Percentiles rank a stretch among this genome's conserved stretches.
Evolutionary conservation across 2,329 filamentous ascomycete species (phyloP).

Genomic region (Cladophialophora bantiana): DNA sequence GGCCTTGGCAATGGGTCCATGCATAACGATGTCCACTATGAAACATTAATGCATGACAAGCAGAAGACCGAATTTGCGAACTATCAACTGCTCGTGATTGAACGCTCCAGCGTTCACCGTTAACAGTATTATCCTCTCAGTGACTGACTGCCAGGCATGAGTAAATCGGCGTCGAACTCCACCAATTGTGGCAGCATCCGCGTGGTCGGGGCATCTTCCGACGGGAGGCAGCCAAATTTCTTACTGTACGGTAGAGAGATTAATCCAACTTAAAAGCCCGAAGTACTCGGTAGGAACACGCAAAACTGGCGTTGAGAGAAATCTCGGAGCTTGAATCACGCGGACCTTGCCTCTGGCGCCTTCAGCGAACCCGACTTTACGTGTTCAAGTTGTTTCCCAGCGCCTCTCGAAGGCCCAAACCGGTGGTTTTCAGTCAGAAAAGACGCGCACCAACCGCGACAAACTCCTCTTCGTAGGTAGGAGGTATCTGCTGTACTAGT

Average conservation of each 20-base stretch:
- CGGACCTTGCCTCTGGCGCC: neutral
- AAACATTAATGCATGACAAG: neutral
- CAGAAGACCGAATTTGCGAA: neutral
- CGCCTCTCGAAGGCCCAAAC: neutral
- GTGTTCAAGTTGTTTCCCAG: neutral
- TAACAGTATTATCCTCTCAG: neutral
- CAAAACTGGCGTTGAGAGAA: neutral
- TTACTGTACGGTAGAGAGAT: too few relatives aligned
- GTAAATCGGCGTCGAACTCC: neutral
- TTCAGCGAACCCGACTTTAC: neutral
- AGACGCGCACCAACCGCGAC: neutral
- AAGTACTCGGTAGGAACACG: too few relatives aligned
- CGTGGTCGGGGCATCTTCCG: neutral
- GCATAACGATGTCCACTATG: neutral
- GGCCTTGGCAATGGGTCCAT: neutral
- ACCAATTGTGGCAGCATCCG: neutral
- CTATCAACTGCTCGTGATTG: neutral
- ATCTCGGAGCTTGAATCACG: neutral
- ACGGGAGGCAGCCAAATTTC: neutral
- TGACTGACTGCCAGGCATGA: neutral
- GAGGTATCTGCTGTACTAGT: neutral
- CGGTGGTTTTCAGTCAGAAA: neutral
- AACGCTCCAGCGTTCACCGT: neutral
- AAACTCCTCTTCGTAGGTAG: neutral
- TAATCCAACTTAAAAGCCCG: too few relatives aligned